Evolutionary conservation across 2,329 filamentous ascomycete species (phyloP).

Genomic region (Monilinia fructicola): DNA sequence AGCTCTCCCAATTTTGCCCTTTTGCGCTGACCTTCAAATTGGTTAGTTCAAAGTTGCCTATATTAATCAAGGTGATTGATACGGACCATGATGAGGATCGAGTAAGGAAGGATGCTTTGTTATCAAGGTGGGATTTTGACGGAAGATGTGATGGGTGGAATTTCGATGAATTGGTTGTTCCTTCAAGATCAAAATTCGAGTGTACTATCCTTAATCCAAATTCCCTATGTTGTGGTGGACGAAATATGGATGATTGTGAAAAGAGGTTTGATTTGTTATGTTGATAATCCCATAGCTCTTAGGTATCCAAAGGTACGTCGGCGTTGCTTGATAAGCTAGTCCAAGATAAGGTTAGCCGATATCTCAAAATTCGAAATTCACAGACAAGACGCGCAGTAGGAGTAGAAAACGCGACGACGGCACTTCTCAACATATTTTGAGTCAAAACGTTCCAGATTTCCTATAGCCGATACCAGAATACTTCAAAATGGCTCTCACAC

Average conservation of each 20-base stretch:
- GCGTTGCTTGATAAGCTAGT: conserved; percentile 24
- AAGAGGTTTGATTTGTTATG: conserved; percentile 20
- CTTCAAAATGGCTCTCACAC: conserved; percentile 48
- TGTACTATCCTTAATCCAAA: neutral
- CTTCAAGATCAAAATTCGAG: neutral
- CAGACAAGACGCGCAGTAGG: conserved; percentile 21
- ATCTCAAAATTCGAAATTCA: conserved; percentile 22
- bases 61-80: neutral
- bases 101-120: conserved; percentile 8
- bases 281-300: conserved; percentile 25
- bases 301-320: conserved; percentile 26
- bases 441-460: conserved; percentile 20
- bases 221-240: neutral
- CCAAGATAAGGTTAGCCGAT: conserved; percentile 21
- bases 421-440: conserved; percentile 22
- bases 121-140: neutral
- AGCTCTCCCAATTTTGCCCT: conserved; percentile 96
- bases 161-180: neutral
- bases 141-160: neutral
- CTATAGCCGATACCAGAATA: conserved; percentile 27
- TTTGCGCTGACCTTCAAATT: conserved; percentile 39
- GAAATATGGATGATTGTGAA: conserved; percentile 8
- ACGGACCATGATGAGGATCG: conserved; percentile 24
- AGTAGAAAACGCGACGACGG: conserved; percentile 27
- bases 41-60: conserved; percentile 3